These are phyloP conservation scores for Trichoderma breve DNA, from an alignment of 2,329 filamentous ascomycete genomes.

Conservation along the genomic window DNA sequence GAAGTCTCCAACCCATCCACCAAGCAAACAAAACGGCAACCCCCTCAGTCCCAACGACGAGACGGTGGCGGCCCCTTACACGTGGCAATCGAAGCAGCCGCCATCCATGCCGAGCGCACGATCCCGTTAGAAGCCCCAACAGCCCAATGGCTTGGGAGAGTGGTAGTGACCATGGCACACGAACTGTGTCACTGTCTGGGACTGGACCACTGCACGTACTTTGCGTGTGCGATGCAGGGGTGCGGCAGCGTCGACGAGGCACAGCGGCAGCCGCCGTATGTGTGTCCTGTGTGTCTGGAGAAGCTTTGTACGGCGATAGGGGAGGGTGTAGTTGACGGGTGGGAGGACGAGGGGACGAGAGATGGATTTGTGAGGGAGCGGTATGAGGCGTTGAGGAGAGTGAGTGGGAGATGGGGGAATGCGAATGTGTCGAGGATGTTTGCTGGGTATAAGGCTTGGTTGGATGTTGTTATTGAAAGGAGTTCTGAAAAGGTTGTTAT, in stretches of 20 bases:
- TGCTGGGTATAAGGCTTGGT: slow-evolving; percentile 16
- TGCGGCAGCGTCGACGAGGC: slow-evolving; percentile 58
- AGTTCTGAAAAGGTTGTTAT: not conserved
- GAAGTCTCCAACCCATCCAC: not conserved
- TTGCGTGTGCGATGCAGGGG: slow-evolving; percentile 63
- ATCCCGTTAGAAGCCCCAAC: slow-evolving; percentile 29
- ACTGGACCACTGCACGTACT: slow-evolving; percentile 64
- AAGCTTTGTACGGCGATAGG: slow-evolving; percentile 43
- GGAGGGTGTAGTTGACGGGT: slow-evolving; percentile 2
- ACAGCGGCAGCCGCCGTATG: slow-evolving; percentile 59
- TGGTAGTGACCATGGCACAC: slow-evolving; percentile 59
- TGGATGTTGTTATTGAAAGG: slow-evolving; percentile 8
- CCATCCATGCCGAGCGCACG: slow-evolving; percentile 25
- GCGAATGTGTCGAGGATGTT: slow-evolving; percentile 10
- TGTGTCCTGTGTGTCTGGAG: slow-evolving; percentile 58
- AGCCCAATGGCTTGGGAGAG: slow-evolving; percentile 56
- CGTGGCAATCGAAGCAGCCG: slow-evolving; percentile 36
- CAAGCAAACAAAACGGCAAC: not conserved
- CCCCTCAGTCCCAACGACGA: not conserved
- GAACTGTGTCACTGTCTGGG: slow-evolving; percentile 68
- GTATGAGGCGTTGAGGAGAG: slow-evolving; percentile 13
- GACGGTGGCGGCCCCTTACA: not conserved
- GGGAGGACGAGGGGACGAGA: not conserved
- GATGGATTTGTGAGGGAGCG: slow-evolving; percentile 12
- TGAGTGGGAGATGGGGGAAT: not conserved